Conservation (phyloP, 768 basidiomycete species). For the Strobilomyces confusus region DNA sequence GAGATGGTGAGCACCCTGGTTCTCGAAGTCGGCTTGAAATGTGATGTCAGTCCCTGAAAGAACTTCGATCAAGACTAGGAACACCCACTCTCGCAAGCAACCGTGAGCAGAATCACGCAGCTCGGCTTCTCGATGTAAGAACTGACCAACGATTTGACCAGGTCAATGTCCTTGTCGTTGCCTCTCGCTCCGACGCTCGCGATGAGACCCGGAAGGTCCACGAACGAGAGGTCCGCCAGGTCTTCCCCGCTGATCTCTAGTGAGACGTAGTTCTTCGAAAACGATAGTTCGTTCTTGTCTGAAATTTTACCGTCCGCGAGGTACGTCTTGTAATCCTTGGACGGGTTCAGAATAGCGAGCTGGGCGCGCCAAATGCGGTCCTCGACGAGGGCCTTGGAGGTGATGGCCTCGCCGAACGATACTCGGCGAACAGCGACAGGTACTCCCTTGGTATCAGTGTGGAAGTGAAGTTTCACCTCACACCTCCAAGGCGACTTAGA, state of each 20-base stretch:
- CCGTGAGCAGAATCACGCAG: background rate
- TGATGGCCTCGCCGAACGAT: background rate
- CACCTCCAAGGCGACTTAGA: background rate
- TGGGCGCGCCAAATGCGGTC: conserved; percentile 1
- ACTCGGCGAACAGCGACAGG: background rate
- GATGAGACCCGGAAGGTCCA: conserved; percentile 2
- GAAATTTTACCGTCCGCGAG: background rate
- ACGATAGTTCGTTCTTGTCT: background rate
- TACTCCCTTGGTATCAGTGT: background rate
- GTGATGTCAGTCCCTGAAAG: background rate
- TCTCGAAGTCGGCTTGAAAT: conserved; percentile 2
- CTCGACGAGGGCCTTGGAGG: background rate
- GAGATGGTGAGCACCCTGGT: conserved; percentile 3
- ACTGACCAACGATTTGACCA: background rate
- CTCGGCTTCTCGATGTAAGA: conserved; percentile 3
- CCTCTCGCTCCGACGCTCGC: background rate
- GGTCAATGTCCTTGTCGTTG: background rate
- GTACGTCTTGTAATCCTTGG: background rate
- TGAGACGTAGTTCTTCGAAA: conserved; percentile 5
- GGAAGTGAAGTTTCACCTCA: background rate
- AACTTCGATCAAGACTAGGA: background rate
- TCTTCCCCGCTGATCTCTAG: background rate
- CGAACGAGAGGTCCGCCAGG: conserved; percentile 2
- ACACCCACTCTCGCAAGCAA: conserved; percentile 1
- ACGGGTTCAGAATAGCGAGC: conserved; percentile 1